A percentile compares a stretch with the other conserved stretches of the same genome.
phyloP scores from a whole-genome alignment of 2,329 filamentous ascomycete species.

The Fusarium sp. region DNA sequence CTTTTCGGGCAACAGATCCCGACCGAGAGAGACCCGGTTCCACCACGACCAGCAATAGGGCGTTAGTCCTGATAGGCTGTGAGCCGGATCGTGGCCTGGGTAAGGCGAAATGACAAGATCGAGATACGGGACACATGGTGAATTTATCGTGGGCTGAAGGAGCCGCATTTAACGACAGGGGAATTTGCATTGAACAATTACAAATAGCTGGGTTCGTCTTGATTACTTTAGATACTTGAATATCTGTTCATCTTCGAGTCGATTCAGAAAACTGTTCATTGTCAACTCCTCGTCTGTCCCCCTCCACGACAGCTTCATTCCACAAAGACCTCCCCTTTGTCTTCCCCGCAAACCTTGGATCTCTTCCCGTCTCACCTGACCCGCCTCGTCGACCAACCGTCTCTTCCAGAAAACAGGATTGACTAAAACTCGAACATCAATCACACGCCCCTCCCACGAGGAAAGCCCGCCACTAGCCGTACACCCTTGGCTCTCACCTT shows the following conservation, averaged over 20 bases:
- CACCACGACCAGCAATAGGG: constrained; percentile 40
- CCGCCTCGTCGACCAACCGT: constrained; percentile 30
- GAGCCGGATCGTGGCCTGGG: constrained; percentile 18
- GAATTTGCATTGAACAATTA: not conserved
- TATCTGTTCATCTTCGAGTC: too few species aligned
- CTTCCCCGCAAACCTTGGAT: constrained; percentile 32
- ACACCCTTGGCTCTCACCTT: constrained; percentile 26
- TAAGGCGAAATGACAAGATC: constrained; percentile 35
- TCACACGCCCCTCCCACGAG: constrained; percentile 37
- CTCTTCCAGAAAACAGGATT: constrained; percentile 28
- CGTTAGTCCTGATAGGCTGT: constrained; percentile 35
- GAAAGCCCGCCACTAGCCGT: constrained; percentile 39
- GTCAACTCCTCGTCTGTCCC: not conserved
- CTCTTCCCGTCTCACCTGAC: constrained; percentile 34
- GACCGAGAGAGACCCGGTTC: constrained; percentile 19
- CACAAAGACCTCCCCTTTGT: not conserved
- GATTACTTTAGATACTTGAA: not conserved
- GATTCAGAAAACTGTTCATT: too few species aligned
- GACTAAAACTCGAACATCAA: constrained; percentile 30
- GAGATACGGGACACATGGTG: constrained; percentile 4
- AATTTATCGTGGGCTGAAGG: not conserved
- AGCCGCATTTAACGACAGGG: not conserved
- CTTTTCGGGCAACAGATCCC: constrained; percentile 24
- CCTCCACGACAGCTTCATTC: not conserved
- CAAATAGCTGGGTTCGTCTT: not conserved